Evolutionary conservation across 805 yeast species (phyloP).

Genomic region (Pichia kluyveri): DNA sequence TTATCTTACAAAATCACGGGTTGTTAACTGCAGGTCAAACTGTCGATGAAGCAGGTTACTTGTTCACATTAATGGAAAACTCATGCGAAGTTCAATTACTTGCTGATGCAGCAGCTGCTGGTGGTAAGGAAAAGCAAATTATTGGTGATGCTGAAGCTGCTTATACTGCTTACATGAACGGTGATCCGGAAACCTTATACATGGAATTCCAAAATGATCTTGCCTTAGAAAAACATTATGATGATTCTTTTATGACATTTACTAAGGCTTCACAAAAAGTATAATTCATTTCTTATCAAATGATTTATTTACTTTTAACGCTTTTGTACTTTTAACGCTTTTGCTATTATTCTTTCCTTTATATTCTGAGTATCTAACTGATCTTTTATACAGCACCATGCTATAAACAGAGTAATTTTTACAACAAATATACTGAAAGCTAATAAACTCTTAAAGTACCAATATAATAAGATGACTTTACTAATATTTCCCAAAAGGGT

Average conservation of each 20-base stretch:
- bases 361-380: not conserved
- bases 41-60: constrained; percentile 66
- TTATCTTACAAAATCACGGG: constrained; percentile 65
- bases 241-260: constrained; percentile 22
- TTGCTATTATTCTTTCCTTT: not conserved
- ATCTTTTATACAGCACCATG: not conserved
- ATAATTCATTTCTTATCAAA: not conserved
- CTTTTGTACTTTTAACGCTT: not conserved
- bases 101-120: constrained; percentile 43
- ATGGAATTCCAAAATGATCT: constrained; percentile 67
- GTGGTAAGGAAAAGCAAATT: constrained; percentile 31
- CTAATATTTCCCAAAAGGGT: no score
- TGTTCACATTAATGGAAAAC: constrained; percentile 55
- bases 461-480: no score
- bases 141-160: constrained; percentile 58
- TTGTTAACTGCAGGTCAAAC: constrained; percentile 60
- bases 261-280: constrained; percentile 10
- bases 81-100: constrained; percentile 57
- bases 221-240: constrained; percentile 35
- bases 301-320: not conserved
- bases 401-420: no score
- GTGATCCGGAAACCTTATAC: constrained; percentile 61
- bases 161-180: constrained; percentile 49
- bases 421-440: no score
- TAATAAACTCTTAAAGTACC: no score